Evolutionary conservation across 129 eudicot species (phyloP).

Genomic region (Chrysanthemum lavandulifolium): DNA sequence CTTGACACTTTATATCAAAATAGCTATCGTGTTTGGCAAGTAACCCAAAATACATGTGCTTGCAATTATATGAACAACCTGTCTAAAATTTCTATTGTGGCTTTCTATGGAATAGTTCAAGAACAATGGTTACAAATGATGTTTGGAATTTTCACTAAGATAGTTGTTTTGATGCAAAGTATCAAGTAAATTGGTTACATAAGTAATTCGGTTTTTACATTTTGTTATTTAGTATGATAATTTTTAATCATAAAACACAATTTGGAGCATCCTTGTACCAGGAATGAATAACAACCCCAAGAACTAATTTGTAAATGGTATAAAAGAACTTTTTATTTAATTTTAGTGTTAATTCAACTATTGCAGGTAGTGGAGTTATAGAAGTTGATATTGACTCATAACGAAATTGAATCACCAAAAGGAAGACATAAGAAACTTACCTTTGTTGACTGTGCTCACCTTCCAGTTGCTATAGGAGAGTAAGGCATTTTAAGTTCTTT

Average conservation of each 20-base stretch:
- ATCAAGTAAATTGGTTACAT: too few relatives aligned
- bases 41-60: not conserved
- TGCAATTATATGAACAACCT: not conserved
- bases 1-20: not conserved
- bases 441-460: slow-evolving; percentile 54
- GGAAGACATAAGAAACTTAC: slow-evolving; percentile 83
- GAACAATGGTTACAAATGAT: not conserved
- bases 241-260: not conserved
- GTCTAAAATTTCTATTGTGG: not conserved
- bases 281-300: not conserved
- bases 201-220: not conserved
- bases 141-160: not conserved
- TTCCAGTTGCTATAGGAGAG: slow-evolving; percentile 96
- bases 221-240: not conserved
- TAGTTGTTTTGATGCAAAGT: too few relatives aligned
- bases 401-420: slow-evolving; percentile 63
- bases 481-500: slow-evolving; percentile 34
- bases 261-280: not conserved
- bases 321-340: not conserved
- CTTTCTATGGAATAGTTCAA: not conserved
- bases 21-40: not conserved
- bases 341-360: too few relatives aligned
- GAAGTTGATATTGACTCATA: slow-evolving; percentile 94
- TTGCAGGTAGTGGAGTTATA: slow-evolving; percentile 87
- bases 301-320: not conserved